Base-by-base conservation (phyloP, 371 early-diverging fungal genomes). In the Amoeboaphelidium occidentale region DNA sequence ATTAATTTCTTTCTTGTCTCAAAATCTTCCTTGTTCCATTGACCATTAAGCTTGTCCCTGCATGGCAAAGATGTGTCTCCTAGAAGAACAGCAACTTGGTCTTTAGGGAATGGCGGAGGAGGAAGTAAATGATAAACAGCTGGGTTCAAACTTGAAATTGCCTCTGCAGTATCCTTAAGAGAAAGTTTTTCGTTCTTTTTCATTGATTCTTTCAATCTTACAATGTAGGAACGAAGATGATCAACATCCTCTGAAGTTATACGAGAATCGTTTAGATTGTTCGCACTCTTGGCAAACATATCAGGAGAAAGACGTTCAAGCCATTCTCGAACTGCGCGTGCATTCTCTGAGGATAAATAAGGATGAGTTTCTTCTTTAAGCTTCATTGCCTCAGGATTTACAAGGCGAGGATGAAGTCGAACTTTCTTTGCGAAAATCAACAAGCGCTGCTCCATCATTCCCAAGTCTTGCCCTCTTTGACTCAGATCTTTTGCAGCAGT, bases 361-460 rank as follows among this genome's bases (percentile, higher is more conserved):
- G 39, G 39, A 17, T 32, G 39, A 17, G 39, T 10, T 32, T 17
- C 39, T 17, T 32, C 17, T 17, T 32, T 32, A 10, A 6, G 6
- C 39, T 32, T 32, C n/a, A n/a, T n/a, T n/a, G n/a, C n/a, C n/a
- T n/a, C n/a, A n/a, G n/a, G n/a, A 17, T 17, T 32, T 32, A 32
- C 17, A 17, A 17, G 10, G 6, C 39, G 39, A 32, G 39, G 39
- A 32, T 32, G 39, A 32, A 10, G 6, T 17, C 17, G 39, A 17
- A 32, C 17, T 17, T 32, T 45, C 27, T 48, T 21, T 22, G 54
- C 60, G 25, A 32, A 58, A 17, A 72, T 49, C 45, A 72, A 43
- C 51, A 71, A 53, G 1, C 75, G 61, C 51, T 68, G 66, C 45
- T 59, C 73, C 74, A 74, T 73, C 74, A 75, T 75, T 0, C 76